Percentiles rank a stretch among this genome's conserved stretches.
Conservation (phyloP, 1,284 basidiomycete species). For the Neolentinus lepideus region DNA sequence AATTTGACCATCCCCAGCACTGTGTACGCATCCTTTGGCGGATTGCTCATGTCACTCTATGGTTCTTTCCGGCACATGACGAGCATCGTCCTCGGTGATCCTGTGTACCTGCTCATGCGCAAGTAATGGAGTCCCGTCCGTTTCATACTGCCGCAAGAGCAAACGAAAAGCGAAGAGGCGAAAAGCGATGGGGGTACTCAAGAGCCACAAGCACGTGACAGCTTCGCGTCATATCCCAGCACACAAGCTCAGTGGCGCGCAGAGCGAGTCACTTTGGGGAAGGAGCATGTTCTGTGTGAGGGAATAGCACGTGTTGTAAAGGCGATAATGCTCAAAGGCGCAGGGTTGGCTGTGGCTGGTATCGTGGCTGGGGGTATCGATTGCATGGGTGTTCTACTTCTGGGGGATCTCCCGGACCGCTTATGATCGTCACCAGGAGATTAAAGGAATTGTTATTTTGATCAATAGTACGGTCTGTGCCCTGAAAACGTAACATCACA, state of each 20-base stretch:
- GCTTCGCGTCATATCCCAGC: not conserved
- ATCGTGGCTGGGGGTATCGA: too few relatives aligned
- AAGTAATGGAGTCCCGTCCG: constrained; percentile 36
- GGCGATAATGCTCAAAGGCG: too few relatives aligned
- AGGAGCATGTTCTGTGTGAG: too few relatives aligned
- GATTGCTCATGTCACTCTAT: constrained; percentile 91
- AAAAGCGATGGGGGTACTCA: not conserved
- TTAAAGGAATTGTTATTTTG: too few relatives aligned
- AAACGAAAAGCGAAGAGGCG: not conserved
- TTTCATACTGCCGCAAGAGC: not conserved
- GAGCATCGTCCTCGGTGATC: constrained; percentile 87
- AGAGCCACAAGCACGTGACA: not conserved
- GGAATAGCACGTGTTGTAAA: too few relatives aligned
- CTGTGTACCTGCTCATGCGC: constrained; percentile 86
- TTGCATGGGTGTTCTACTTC: too few relatives aligned
- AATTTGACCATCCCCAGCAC: constrained; percentile 46
- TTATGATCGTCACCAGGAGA: too few relatives aligned
- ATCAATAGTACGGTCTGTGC: too few relatives aligned
- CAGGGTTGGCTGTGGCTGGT: too few relatives aligned
- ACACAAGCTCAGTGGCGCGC: not conserved
- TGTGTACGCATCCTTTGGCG: constrained; percentile 94
- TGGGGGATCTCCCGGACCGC: too few relatives aligned
- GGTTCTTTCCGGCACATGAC: constrained; percentile 93
- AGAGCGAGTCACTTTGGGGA: too few relatives aligned
- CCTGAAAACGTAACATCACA: too few relatives aligned